Evolutionary conservation across 495 filamentous ascomycete species (phyloP), one percentile per base, ranked within the genome.

Genomic region (Penicillium turbatum): DNA sequence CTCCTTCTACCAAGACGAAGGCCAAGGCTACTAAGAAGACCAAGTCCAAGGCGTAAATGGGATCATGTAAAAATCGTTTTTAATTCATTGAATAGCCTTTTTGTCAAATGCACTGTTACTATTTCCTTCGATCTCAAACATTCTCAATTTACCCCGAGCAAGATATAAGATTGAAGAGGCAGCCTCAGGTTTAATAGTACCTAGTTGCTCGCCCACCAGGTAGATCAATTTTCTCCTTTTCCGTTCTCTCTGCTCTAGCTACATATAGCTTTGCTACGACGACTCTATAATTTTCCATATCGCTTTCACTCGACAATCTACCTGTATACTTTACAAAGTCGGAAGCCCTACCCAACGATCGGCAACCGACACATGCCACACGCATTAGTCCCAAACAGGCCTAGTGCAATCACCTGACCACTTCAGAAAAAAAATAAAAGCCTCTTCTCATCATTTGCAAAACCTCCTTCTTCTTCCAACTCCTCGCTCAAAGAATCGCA

Each of bases 401-500:
- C 69, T 72, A 66, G 56, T 17, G 24, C 40, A 7, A 21, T 56
- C 63, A 62, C 61, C 37, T 63, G 62, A 64, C 55, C 49, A 53
- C 36, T 44, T 46, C 30, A 2, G 13, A 36, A 38, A 59, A 60
- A 62, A 67, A 65, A 61, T 54, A 61, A 60, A 68, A 56, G 26
- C 7, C 30, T 17, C 6, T 16, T 13, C 15, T 35, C 47, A 21
- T 46, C 45, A 60, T 48, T 56, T 55, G 21, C 51, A 46, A 51
- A 47, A 34, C 9, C 27, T 52, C 57, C 46, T 44, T 44, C 42
- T 60, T 74, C 68, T 73, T 71, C 62, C 74, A 81, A 82, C 86
- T 86, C 83, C 89, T 96, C 92, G 92, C 83, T 90, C 92, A 83
- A 96, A 92, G 86, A 88, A 95, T 97, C 93, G 93, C 91, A 90